Evolutionary conservation across 2,329 filamentous ascomycete genomes (phyloP), one percentile per base, ranked within the genome.

Genomic region (Penicillium sp.): DNA sequence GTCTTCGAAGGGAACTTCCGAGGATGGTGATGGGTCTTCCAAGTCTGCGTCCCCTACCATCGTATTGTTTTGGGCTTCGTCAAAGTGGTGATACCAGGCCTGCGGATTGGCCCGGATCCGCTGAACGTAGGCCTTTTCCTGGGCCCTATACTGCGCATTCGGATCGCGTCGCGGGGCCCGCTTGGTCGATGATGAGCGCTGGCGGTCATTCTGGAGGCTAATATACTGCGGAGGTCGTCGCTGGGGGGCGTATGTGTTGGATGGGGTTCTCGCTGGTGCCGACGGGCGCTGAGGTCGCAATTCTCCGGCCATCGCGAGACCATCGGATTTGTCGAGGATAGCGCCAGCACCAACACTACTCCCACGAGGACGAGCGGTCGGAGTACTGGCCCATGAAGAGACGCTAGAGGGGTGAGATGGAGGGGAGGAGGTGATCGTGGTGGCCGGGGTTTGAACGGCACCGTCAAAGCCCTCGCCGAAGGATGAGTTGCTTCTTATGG

Each of bases 71-170:
- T 89, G 87, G 12, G 85, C 79, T 51, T 91, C 86, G 26, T 67
- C 63, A 49, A 71, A 68, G 57, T 78, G 72, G 58, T 76, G 75
- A 63, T 91, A 89, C 75, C 92, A 94, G 60, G 89, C 86, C 56
- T 82, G 81, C 41, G 85, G 83, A 61, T 94, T 89, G 68, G 95
- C 90, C 52, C 91, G 86, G 66, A 97, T 83, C 63, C 93, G 86
- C 72, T 96, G 90, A 31, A 97, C 87, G 69, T 99, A 99, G 52
- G 93, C 93, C 69, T 92, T 90, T 72, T 97, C 93, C 73, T 97
- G 90, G 44, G 89, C 89, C 54, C 88, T 79, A 68, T 89, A 90
- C 61, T 88, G 85, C 47, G 85, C 85, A 64, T 87, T 86, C 9
- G 86, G 86, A 64, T 89, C 87, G 57, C 80, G 72, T 53, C 82